phyloP scores from a whole-genome alignment of 345 rosid species.

The Salix koriyanagi region DNA sequence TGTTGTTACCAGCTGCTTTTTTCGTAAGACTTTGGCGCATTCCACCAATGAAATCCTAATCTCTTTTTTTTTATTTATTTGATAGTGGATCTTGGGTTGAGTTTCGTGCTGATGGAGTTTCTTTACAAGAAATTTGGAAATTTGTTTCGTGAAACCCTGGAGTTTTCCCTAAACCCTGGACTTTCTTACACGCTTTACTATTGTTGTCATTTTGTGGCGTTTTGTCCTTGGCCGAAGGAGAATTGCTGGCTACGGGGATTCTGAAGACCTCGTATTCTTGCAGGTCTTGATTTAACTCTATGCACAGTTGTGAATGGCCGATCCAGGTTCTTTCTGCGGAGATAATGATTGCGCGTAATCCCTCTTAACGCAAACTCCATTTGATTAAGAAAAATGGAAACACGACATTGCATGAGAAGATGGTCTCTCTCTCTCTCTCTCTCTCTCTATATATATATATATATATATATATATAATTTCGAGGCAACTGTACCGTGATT shows the following conservation, averaged over 20 bases:
- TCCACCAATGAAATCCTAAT: neutral
- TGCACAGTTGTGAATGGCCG: neutral
- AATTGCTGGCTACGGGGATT: neutral
- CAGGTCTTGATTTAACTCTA: neutral
- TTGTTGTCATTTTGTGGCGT: neutral
- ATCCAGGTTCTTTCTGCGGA: neutral
- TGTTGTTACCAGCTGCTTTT: neutral
- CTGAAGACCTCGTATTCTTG: neutral
- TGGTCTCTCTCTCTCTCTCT: too few species aligned
- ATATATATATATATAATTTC: too few species aligned
- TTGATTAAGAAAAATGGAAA: neutral
- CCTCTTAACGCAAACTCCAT: neutral
- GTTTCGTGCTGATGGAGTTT: neutral
- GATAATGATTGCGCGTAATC: neutral
- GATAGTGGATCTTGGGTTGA: neutral
- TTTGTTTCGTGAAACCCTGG: neutral
- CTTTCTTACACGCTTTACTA: neutral
- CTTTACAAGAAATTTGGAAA: neutral
- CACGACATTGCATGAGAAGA: too few species aligned
- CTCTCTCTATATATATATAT: too few species aligned
- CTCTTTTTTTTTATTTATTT: too few species aligned
- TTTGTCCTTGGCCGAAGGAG: neutral
- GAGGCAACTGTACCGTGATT: neutral
- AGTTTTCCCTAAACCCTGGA: slow-evolving; percentile 5
- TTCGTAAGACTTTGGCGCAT: neutral